Conservation (phyloP, 1,139 yeast species). For the Taphrina communis region DNA sequence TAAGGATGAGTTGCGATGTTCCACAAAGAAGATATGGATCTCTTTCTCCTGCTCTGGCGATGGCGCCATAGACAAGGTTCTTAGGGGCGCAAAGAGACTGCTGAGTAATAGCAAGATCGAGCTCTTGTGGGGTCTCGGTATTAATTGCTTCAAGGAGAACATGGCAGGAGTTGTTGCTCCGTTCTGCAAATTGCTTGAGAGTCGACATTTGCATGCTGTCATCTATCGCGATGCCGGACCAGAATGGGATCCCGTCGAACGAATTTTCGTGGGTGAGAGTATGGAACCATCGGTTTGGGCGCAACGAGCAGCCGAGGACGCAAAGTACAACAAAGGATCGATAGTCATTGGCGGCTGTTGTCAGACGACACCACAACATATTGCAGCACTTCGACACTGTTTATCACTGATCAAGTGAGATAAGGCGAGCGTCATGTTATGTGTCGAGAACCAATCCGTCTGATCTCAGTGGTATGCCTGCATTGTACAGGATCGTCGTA, state of each 20-base stretch:
- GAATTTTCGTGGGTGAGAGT: slow-evolving; percentile 22
- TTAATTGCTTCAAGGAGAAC: slow-evolving; percentile 40
- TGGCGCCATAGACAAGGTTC: slow-evolving; percentile 26
- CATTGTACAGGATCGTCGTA: too few species aligned
- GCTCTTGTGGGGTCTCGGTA: slow-evolving; percentile 28
- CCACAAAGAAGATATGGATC: slow-evolving; percentile 24
- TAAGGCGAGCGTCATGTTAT: too few species aligned
- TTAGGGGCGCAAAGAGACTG: neutral
- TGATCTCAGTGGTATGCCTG: too few species aligned
- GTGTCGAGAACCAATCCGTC: too few species aligned
- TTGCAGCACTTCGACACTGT: slow-evolving; percentile 19
- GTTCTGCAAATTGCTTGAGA: slow-evolving; percentile 1
- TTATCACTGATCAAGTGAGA: neutral
- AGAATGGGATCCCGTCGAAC: slow-evolving; percentile 27
- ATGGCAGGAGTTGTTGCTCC: slow-evolving; percentile 13
- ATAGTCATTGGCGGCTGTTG: slow-evolving; percentile 40
- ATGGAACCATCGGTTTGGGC: slow-evolving; percentile 30
- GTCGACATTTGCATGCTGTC: slow-evolving; percentile 9
- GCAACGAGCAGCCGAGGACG: neutral
- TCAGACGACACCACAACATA: slow-evolving; percentile 32
- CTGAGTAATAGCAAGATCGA: neutral
- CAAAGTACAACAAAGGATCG: slow-evolving; percentile 25
- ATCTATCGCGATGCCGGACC: slow-evolving; percentile 37
- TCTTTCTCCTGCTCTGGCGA: slow-evolving; percentile 35
- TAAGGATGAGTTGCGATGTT: neutral